phyloP scores from a whole-genome alignment of 306 rosid species.

The Cucurbita argyrosperma region DNA sequence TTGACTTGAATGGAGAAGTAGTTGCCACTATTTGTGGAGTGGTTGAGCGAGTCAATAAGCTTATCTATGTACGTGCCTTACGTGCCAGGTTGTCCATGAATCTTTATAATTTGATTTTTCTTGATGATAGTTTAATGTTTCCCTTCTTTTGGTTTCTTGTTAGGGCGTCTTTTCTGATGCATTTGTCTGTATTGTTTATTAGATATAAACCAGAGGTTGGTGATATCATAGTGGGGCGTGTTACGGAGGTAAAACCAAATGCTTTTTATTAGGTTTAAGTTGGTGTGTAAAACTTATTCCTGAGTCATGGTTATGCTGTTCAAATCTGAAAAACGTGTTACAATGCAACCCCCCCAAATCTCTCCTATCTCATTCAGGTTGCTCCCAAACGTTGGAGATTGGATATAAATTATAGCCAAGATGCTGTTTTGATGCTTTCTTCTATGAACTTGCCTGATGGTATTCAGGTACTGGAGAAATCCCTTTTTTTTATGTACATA shows the following conservation, averaged over 20 bases:
- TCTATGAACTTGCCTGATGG: slow-evolving; percentile 93
- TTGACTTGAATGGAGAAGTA: slow-evolving; percentile 54
- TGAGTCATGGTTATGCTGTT: not conserved
- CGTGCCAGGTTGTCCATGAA: slow-evolving; percentile 44
- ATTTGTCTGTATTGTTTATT: not conserved
- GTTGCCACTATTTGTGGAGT: slow-evolving; percentile 75
- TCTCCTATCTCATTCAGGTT: slow-evolving; percentile 28
- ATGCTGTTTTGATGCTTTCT: slow-evolving; percentile 86
- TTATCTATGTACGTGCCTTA: slow-evolving; percentile 64
- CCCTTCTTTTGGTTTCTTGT: not conserved
- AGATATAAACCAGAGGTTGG: slow-evolving; percentile 97
- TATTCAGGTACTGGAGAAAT: slow-evolving; percentile 47
- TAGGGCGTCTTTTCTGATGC: not conserved
- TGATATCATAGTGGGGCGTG: slow-evolving; percentile 78
- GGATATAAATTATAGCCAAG: slow-evolving; percentile 70
- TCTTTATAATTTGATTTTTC: not conserved
- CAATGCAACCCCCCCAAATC: not conserved
- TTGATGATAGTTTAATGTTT: not conserved
- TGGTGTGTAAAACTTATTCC: not conserved
- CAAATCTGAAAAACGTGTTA: not conserved
- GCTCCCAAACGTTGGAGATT: slow-evolving; percentile 83
- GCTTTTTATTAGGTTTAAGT: not conserved
- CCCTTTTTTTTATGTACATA: not conserved
- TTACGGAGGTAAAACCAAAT: slow-evolving; percentile 43
- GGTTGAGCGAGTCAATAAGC: slow-evolving; percentile 83